These are phyloP conservation scores for Aspergillus sp. DNA, from an alignment of 2,329 filamentous ascomycete species.

Conservation along the genomic window DNA sequence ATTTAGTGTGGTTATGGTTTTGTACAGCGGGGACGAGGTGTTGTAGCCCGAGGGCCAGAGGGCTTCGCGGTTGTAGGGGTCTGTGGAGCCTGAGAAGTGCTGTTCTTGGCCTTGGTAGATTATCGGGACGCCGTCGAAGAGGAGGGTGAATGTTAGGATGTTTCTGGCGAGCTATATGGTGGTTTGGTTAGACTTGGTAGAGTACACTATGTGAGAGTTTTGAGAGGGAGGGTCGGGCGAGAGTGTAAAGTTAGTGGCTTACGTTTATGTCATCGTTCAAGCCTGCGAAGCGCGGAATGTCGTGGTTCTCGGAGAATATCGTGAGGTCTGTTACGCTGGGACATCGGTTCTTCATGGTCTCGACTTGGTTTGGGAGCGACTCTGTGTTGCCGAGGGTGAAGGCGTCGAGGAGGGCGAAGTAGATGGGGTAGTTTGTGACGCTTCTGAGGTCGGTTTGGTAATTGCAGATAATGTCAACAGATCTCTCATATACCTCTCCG, in stretches of 20 bases:
- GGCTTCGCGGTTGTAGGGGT: slow-evolving; percentile 54
- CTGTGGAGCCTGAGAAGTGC: slow-evolving; percentile 51
- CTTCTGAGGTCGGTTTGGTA: slow-evolving; percentile 45
- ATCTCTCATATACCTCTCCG: slow-evolving; percentile 47
- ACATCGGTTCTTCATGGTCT: slow-evolving; percentile 27
- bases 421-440: slow-evolving; percentile 50
- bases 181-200: not conserved
- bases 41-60: slow-evolving; percentile 55
- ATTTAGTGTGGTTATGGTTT: slow-evolving; percentile 40
- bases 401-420: slow-evolving; percentile 35
- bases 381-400: slow-evolving; percentile 34
- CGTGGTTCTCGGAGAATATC: slow-evolving; percentile 61
- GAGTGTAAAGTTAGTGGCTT: not conserved
- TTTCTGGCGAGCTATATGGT: slow-evolving; percentile 54
- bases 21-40: slow-evolving; percentile 41
- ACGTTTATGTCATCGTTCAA: slow-evolving; percentile 50
- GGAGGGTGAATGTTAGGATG: slow-evolving; percentile 60
- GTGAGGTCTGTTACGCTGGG: slow-evolving; percentile 48
- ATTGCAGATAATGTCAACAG: slow-evolving; percentile 38
- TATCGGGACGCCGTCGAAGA: slow-evolving; percentile 61
- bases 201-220: not conserved
- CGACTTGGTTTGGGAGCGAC: slow-evolving; percentile 26
- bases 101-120: slow-evolving; percentile 68
- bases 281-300: slow-evolving; percentile 55
- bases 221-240: not conserved